Base-by-base conservation (phyloP, 192 early-diverging fungal genomes). In the Entomortierella chlamydospora region DNA sequence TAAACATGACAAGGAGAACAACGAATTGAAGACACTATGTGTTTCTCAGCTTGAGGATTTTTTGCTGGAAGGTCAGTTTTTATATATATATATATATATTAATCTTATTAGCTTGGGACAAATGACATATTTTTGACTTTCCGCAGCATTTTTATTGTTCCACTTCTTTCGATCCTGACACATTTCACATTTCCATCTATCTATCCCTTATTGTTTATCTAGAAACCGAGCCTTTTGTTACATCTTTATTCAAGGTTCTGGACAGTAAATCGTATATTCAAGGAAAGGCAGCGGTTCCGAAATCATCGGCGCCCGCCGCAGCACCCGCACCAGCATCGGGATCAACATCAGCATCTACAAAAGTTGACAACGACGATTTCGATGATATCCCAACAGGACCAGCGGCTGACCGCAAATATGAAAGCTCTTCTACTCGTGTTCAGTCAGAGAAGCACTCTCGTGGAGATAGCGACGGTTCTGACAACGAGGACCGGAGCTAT, bases 1-100 rank as follows among this genome's bases (percentile, higher is more conserved):
- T n/a, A 85, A 84, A 33, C 90, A 93, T 47, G 89, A 94, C 47
- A 85, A 90, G 49, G 60, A 85, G 9, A 80, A 81, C 15, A 64
- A 68, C 2, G 93, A 89, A 20, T 69, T 95, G n/a, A 88, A 85
- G 59, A 62, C 68, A 20, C 68, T 87, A 2, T 88, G 88, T 57
- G 65, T 84, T 18, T 83, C 86, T 33, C 90, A 95, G 57, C 83
- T 96, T 7, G 88, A 90, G 23, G 94, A 95, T 59, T 96, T 96
- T 84, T 78, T 96, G 61, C 82, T 84, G 58, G 77, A 88, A 71
- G 86, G 94, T 94, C 12, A 51, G 30, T 18, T 22, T 18, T 37
- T 62, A 20, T 23, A 26, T 18, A 22, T 39, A 41, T 43, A 15
- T 17, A 23, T 23, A 11, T 9, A 53, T 23, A 17, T 43, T 43